Base-by-base conservation (phyloP, 768 basidiomycete species). In the Nidularia pulvinata region DNA sequence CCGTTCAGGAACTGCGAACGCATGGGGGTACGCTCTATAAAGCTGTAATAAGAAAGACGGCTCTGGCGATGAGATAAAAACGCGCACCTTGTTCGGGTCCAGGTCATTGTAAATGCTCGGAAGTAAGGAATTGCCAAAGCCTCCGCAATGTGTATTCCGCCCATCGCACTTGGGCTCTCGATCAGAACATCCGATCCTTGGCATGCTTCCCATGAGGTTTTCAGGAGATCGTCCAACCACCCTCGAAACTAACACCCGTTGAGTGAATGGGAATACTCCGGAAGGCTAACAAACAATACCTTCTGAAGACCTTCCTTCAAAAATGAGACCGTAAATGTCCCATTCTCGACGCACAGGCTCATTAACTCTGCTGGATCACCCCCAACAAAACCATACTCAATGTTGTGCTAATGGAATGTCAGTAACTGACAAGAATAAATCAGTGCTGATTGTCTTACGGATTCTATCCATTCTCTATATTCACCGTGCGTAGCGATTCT, bases 311-410 rank as follows among this genome's bases (percentile, higher is more conserved):
- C 89, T 65, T 99, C 97, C 68, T 89, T 95, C 67, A 98, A 72
- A 71, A 98, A 98, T 0, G 94, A 85, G 36, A 98, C 89, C 0
- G 96, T 97, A 65, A 98, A 99, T 53, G 89, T 97, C 56, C 97
- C 97, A 69, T 99, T 98, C 70, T 98, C 96, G 34, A 98, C 89
- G 67, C 95, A 98, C 58, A 99, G 93, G 50, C 92, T 83, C 95
- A 98, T 95, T 42, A 99, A 75, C 69, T 98, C 96, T 1, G 97
- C 95, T 7, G 96, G 96, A 69, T 98, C 97, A 30, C 96, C 96
- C 9, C 97, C 96, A 43, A 98, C 95, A 58, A 83, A 89, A 9
- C 89, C 89, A 67, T 90, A 98, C 64, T 95, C 95, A 61, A 99
- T 97, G n/a, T 93, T 94, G 65, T 98, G 81, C 94, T 97, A 57